Evolutionary conservation across 345 rosid species (phyloP).

Genomic region (Mallotus nudiflorus): DNA sequence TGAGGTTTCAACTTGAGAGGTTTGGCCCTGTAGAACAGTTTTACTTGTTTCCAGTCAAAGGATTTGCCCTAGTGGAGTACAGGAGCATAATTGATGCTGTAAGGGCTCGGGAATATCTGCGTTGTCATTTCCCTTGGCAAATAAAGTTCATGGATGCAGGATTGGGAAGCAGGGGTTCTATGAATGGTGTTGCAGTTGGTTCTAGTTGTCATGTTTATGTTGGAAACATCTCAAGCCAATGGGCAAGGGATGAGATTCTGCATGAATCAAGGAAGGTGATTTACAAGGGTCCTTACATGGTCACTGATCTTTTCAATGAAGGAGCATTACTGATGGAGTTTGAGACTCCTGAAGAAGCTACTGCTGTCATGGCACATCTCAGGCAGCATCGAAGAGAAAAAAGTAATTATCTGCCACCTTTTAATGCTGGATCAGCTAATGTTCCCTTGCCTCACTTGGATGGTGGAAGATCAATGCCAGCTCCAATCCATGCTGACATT

Average conservation of each 20-base stretch:
- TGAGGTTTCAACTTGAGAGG: constrained; percentile 83
- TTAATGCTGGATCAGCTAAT: constrained; percentile 45
- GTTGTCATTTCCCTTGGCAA: constrained; percentile 75
- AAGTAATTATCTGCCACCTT: constrained; percentile 43
- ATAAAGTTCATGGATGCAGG: constrained; percentile 87
- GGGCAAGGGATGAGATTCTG: constrained; percentile 85
- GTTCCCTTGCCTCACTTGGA: constrained; percentile 58
- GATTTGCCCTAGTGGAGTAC: constrained; percentile 86
- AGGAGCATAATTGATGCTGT: constrained; percentile 84
- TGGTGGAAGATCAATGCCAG: constrained; percentile 49
- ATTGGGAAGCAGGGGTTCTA: constrained; percentile 72
- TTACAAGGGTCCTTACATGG: constrained; percentile 74
- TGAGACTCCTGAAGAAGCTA: constrained; percentile 90
- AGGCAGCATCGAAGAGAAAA: constrained; percentile 66
- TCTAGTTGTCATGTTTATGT: constrained; percentile 75
- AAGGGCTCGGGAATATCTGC: constrained; percentile 82
- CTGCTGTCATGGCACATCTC: constrained; percentile 80
- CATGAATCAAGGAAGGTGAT: constrained; percentile 84
- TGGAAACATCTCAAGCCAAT: constrained; percentile 73
- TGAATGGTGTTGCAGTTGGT: constrained; percentile 81
- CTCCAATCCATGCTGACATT: constrained; percentile 36
- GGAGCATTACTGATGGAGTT: constrained; percentile 88
- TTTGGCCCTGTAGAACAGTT: constrained; percentile 81
- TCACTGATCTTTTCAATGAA: constrained; percentile 73
- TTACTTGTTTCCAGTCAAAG: constrained; percentile 69